Evolutionary conservation across 441 rosid species (phyloP).

Genomic region (Pelargonium citronellum): DNA sequence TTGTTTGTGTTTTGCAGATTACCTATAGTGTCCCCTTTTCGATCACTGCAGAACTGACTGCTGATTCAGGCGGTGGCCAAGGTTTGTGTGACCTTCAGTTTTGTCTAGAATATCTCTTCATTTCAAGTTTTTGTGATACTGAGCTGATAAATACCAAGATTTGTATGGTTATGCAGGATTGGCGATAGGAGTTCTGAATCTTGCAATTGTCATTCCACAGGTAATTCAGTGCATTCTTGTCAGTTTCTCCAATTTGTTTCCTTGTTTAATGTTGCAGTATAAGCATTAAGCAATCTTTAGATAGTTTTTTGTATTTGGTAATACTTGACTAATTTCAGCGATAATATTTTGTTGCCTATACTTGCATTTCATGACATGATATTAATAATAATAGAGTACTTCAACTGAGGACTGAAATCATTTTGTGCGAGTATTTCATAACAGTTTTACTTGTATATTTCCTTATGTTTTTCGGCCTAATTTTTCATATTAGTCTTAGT

Average conservation of each 20-base stretch:
- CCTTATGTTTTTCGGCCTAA: too few relatives aligned
- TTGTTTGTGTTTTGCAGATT: conserved; percentile 43
- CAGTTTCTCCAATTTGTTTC: background rate
- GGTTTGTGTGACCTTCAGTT: conserved; percentile 41
- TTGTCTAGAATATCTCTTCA: conserved; percentile 16
- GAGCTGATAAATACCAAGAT: conserved; percentile 11
- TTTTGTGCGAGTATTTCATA: too few relatives aligned
- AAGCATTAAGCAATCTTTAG: too few relatives aligned
- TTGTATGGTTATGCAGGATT: conserved; percentile 46
- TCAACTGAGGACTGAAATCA: too few relatives aligned
- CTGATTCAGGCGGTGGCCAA: conserved; percentile 94
- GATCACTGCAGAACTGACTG: conserved; percentile 87
- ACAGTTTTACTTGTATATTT: too few relatives aligned
- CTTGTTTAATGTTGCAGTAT: too few relatives aligned
- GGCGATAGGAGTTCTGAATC: conserved; percentile 92
- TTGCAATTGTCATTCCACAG: conserved; percentile 91
- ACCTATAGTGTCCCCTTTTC: conserved; percentile 92
- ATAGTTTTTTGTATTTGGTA: too few relatives aligned
- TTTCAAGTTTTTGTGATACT: conserved; percentile 9
- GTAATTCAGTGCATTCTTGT: conserved; percentile 23
- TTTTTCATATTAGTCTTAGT: too few relatives aligned
- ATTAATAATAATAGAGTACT: too few relatives aligned
- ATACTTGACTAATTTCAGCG: too few relatives aligned
- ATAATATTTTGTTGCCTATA: too few relatives aligned
- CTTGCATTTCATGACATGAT: too few relatives aligned